These are phyloP conservation scores for Lecanicillium sp. DNA, from an alignment of 2,329 filamentous ascomycete genomes.

Conservation along the genomic window DNA sequence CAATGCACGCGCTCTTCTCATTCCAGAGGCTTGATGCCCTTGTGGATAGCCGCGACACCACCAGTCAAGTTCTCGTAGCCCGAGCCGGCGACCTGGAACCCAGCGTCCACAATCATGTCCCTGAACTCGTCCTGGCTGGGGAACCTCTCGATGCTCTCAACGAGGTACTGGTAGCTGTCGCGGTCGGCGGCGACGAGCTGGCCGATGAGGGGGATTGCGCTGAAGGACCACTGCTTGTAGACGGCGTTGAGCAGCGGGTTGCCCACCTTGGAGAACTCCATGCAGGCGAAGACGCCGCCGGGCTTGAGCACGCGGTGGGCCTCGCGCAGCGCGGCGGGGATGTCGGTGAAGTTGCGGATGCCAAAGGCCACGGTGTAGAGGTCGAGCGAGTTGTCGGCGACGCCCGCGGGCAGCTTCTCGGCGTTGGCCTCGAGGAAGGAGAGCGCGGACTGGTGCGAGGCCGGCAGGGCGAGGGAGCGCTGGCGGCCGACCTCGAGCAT, in stretches of 20 bases:
- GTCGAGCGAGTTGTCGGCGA: slow-evolving; percentile 71
- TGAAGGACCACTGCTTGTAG: slow-evolving; percentile 95
- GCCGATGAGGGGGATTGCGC: slow-evolving; percentile 88
- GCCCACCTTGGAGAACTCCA: slow-evolving; percentile 87
- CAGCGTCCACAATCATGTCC: slow-evolving; percentile 74
- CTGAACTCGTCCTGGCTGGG: slow-evolving; percentile 80
- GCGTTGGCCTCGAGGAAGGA: slow-evolving; percentile 88
- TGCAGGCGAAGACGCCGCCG: slow-evolving; percentile 90
- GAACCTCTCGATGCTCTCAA: slow-evolving; percentile 94
- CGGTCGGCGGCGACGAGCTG: slow-evolving; percentile 90
- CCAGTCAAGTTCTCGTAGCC: slow-evolving; percentile 89
- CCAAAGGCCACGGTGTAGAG: slow-evolving; percentile 97
- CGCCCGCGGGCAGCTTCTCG: slow-evolving; percentile 58
- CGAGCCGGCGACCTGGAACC: slow-evolving; percentile 75
- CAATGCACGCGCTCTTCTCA: background rate
- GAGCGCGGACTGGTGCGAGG: slow-evolving; percentile 50
- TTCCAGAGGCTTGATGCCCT: slow-evolving; percentile 75
- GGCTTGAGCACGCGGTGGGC: slow-evolving; percentile 87
- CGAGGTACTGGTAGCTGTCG: slow-evolving; percentile 96
- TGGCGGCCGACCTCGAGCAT: slow-evolving; percentile 89
- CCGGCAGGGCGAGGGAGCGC: slow-evolving; percentile 57
- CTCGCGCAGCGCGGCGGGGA: slow-evolving; percentile 73
- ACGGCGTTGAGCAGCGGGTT: slow-evolving; percentile 71
- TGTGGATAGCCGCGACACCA: slow-evolving; percentile 93
- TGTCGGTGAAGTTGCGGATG: slow-evolving; percentile 94